A percentile compares a stretch with the other conserved stretches of the same genome.
phyloP scores from a whole-genome alignment of 768 basidiomycete genomes.

The Termitomyces sp. region DNA sequence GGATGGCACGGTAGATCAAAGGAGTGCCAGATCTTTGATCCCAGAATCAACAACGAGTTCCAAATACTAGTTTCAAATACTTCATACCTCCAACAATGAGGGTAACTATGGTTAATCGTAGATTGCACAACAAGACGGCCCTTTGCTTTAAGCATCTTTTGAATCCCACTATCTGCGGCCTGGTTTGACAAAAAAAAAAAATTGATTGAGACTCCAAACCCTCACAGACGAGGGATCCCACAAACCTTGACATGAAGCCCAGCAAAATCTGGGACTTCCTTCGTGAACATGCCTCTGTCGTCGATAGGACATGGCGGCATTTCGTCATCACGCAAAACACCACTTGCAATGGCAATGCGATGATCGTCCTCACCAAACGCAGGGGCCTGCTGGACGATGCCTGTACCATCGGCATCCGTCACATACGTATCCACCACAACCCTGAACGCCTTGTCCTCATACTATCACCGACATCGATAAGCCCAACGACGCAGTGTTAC shows the following conservation, averaged over 20 bases:
- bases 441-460: constrained; percentile 84
- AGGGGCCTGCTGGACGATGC: constrained; percentile 98
- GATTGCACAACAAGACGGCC: constrained; percentile 86
- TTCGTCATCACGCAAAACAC: constrained; percentile 79
- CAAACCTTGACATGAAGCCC: constrained; percentile 87
- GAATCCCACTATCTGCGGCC: constrained; percentile 93
- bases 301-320: constrained; percentile 97
- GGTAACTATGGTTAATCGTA: constrained; percentile 86
- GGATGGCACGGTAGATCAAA: constrained; percentile 92
- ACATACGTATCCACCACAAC: constrained; percentile 92
- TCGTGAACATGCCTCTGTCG: constrained; percentile 82
- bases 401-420: constrained; percentile 89
- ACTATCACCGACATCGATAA: constrained; percentile 41
- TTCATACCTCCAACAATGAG: constrained; percentile 90
- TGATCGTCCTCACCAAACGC: constrained; percentile 99
- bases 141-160: constrained; percentile 82
- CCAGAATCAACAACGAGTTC: background rate
- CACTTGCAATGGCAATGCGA: constrained; percentile 81
- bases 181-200: constrained; percentile 20
- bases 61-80: background rate
- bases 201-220: background rate
- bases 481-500: background rate
- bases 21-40: constrained; percentile 80
- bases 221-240: background rate
- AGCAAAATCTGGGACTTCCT: constrained; percentile 83